These are phyloP conservation scores for Saprolegnia diclina DNA, from an alignment of 352 stramenopile genomes.

Conservation along the genomic window DNA sequence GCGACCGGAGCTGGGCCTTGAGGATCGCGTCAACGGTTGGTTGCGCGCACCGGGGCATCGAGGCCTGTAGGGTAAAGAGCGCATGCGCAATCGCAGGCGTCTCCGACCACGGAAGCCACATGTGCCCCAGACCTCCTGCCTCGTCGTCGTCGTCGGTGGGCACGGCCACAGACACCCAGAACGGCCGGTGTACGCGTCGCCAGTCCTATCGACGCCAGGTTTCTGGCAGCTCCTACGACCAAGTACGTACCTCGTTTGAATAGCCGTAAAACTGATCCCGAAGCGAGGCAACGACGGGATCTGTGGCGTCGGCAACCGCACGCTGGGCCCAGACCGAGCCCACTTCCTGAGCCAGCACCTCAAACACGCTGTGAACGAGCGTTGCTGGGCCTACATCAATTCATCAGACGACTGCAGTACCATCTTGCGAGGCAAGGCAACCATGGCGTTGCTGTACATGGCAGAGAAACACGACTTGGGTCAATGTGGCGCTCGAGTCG, in stretches of 20 bases:
- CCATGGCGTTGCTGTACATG: constrained; percentile 2
- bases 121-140: constrained; percentile 48
- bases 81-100: constrained; percentile 64
- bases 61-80: constrained; percentile 1
- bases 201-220: neutral
- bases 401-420: too few species aligned
- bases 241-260: constrained; percentile 17
- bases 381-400: neutral
- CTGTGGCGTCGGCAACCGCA: neutral
- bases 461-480: neutral
- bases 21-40: neutral
- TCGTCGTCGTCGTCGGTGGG: constrained; percentile 33
- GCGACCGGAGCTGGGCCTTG: neutral
- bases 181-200: constrained; percentile 15
- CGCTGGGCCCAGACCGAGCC: neutral
- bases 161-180: constrained; percentile 15
- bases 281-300: neutral
- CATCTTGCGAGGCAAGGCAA: neutral
- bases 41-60: neutral
- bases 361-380: neutral
- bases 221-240: neutral
- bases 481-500: neutral
- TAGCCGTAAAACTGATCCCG: constrained; percentile 19
- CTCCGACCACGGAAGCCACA: constrained; percentile 82
- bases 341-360: neutral